phyloP scores from a whole-genome alignment of 1,284 basidiomycete genomes.

The Fomitopsis betulina region DNA sequence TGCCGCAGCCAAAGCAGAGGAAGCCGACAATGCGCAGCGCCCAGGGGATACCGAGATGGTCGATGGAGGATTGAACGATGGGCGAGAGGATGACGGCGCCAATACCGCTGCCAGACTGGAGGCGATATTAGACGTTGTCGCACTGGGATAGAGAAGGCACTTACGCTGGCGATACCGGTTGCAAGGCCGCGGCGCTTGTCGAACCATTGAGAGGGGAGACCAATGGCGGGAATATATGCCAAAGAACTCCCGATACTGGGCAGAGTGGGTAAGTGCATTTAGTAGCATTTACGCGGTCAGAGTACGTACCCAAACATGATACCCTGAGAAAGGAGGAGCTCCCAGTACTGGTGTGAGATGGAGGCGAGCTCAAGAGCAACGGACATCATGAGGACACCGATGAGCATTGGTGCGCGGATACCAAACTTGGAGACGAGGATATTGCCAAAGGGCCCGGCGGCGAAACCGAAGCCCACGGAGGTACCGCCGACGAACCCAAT shows the following conservation, averaged over 20 bases:
- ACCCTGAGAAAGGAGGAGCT: slow-evolving; percentile 6
- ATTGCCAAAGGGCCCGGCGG: slow-evolving; percentile 2
- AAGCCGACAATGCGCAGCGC: slow-evolving; percentile 7
- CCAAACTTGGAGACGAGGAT: slow-evolving; percentile 7
- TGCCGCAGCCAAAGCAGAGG: slow-evolving; percentile 2
- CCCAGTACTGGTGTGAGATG: slow-evolving; percentile 4
- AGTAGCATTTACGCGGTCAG: too few species aligned
- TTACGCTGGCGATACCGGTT: slow-evolving; percentile 4
- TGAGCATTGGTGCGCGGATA: slow-evolving; percentile 2
- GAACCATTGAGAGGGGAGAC: slow-evolving; percentile 6
- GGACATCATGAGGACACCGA: slow-evolving; percentile 4
- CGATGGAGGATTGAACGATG: slow-evolving; percentile 1
- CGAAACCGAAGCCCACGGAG: slow-evolving; percentile 2
- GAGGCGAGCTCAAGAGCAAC: slow-evolving; percentile 5
- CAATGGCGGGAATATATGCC: slow-evolving; percentile 1
- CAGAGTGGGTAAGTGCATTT: too few species aligned
- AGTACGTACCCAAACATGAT: slow-evolving; percentile 7
- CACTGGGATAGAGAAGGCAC: background rate
- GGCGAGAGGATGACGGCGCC: slow-evolving; percentile 1
- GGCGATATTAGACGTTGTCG: background rate
- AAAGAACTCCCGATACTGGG: slow-evolving; percentile 1
- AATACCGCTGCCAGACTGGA: slow-evolving; percentile 4
- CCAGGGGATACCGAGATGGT: slow-evolving; percentile 3
- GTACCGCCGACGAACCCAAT: slow-evolving; percentile 7
- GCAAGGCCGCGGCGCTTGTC: slow-evolving; percentile 4